These are phyloP conservation scores for Barnettozyma vustinii DNA, from an alignment of 805 yeast species.

Conservation along the genomic window DNA sequence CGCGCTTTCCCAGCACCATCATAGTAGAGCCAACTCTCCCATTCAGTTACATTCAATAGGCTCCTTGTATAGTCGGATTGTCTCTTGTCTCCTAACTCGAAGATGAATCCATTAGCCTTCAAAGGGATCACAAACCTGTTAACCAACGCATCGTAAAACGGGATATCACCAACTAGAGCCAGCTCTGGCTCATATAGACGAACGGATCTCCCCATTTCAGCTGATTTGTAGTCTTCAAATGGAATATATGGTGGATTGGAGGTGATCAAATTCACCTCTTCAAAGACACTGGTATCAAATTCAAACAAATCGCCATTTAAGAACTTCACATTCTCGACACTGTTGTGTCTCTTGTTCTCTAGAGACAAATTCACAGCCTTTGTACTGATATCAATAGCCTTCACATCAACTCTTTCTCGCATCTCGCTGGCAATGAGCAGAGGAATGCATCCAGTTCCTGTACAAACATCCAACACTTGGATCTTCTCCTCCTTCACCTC, in stretches of 20 bases:
- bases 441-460: conserved; percentile 88
- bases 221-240: conserved; percentile 32
- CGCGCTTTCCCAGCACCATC: conserved; percentile 52
- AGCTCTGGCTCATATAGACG: conserved; percentile 63
- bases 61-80: conserved; percentile 47
- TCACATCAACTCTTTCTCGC: conserved; percentile 53
- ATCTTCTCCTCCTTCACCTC: conserved; percentile 9
- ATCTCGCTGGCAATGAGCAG: conserved; percentile 38
- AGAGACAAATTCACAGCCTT: conserved; percentile 32
- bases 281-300: not conserved
- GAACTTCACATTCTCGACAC: conserved; percentile 9
- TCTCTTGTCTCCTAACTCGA: conserved; percentile 63
- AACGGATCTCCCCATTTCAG: conserved; percentile 57
- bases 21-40: conserved; percentile 43
- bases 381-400: conserved; percentile 35
- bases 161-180: conserved; percentile 76
- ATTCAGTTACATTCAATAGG: conserved; percentile 23
- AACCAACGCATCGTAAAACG: conserved; percentile 59
- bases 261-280: conserved; percentile 46
- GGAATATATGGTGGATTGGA: conserved; percentile 95
- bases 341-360: conserved; percentile 32
- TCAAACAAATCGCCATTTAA: conserved; percentile 10
- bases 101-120: conserved; percentile 54
- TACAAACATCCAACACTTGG: conserved; percentile 62
- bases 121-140: conserved; percentile 36